Evolutionary conservation across 2,329 filamentous ascomycete species (phyloP).

Genomic region (Sclerotinia trifoliorum): DNA sequence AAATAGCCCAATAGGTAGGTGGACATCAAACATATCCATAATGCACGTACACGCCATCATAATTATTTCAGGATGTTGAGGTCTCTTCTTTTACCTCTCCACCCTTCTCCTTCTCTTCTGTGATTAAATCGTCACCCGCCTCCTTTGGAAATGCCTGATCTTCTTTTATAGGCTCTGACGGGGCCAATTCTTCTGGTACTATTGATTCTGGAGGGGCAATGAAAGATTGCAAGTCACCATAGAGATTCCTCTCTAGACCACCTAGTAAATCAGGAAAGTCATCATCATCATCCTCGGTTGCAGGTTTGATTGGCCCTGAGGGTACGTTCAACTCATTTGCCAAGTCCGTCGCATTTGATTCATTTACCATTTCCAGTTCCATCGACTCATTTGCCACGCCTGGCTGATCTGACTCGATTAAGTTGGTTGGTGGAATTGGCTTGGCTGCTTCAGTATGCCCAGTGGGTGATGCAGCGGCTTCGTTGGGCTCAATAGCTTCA

Average conservation of each 20-base stretch:
- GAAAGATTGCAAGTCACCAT: constrained; percentile 6
- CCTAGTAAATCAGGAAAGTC: constrained; percentile 36
- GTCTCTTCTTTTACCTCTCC: background rate
- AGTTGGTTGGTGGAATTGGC: background rate
- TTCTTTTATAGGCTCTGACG: background rate
- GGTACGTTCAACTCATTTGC: background rate
- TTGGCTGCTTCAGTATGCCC: background rate
- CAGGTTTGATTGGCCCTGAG: background rate
- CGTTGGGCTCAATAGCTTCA: background rate
- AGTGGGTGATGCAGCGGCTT: background rate
- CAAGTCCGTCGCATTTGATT: background rate
- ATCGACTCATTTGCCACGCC: background rate
- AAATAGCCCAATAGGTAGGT: background rate
- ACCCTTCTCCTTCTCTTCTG: constrained; percentile 10
- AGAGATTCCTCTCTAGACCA: constrained; percentile 34
- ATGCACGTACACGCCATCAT: background rate
- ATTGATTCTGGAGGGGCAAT: background rate
- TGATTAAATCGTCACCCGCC: background rate
- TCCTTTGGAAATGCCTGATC: background rate
- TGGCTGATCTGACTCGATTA: background rate
- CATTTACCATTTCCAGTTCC: background rate
- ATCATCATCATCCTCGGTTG: constrained; percentile 28
- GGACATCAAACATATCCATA: constrained; percentile 4
- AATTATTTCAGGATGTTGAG: background rate
- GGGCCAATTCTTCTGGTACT: too few relatives aligned